These are phyloP conservation scores for Podaxis rugospora DNA, from an alignment of 768 basidiomycete species.

Conservation along the genomic window DNA sequence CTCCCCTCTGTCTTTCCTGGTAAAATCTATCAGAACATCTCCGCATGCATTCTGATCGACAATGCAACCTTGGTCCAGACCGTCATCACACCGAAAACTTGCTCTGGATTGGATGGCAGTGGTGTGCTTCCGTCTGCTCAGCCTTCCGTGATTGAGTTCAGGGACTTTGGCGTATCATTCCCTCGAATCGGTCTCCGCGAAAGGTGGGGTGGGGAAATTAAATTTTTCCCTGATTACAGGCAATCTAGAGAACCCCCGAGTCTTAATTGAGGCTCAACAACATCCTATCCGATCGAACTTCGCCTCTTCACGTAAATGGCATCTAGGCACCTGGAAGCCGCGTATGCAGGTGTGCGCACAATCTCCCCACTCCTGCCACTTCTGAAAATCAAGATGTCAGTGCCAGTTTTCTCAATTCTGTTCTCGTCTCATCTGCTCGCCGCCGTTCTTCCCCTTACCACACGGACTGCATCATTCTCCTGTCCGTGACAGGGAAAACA, in stretches of 20 bases:
- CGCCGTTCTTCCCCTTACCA: neutral
- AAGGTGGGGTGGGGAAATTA: slow-evolving; percentile 10
- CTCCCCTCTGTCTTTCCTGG: neutral
- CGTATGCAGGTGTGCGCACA: slow-evolving; percentile 2
- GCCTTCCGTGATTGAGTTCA: neutral
- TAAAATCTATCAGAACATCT: neutral
- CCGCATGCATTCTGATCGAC: slow-evolving; percentile 7
- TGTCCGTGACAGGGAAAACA: neutral
- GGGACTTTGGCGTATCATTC: neutral
- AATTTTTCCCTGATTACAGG: neutral
- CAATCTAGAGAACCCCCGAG: neutral
- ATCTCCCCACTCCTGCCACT: slow-evolving; percentile 9
- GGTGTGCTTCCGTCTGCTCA: neutral
- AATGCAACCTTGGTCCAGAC: slow-evolving; percentile 8
- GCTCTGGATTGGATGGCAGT: neutral
- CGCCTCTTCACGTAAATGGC: slow-evolving; percentile 8
- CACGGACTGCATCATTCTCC: neutral
- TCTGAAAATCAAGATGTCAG: slow-evolving; percentile 5
- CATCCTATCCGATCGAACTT: slow-evolving; percentile 10
- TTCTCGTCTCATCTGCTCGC: neutral
- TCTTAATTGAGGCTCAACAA: slow-evolving; percentile 8
- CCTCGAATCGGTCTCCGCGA: slow-evolving; percentile 18
- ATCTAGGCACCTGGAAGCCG: slow-evolving; percentile 7
- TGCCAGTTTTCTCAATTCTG: neutral
- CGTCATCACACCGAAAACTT: neutral